Evolutionary conservation across 140 eudicot species (phyloP), one percentile per base, ranked within the genome.

Genomic region (Flaveria floridana): DNA sequence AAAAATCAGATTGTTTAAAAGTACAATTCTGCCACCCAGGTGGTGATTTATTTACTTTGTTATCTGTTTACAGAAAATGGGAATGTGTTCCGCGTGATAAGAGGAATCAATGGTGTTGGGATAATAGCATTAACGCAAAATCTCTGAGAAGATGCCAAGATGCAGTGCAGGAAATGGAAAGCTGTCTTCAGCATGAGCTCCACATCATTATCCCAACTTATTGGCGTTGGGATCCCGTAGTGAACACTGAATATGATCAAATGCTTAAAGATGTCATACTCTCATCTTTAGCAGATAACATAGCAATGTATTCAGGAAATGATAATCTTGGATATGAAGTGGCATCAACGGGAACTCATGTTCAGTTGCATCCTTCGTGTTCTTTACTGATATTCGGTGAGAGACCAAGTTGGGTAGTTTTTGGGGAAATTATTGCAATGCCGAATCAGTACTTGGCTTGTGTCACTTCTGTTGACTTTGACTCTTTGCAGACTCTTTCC

Each of bases 241-340:
- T 23, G 19, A 67, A 59, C 2, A 66, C 89, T 13, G 82, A 82
- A 75, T 84, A 42, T 64, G 96, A 93, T 63, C 61, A 30, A 26
- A 26, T 57, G 19, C 79, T 93, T 65, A 84, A 85, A 71, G 82
- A 76, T 52, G 77, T 89, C 13, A 84, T 93, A 42, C 94, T 93
- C 46, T 82, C 94, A 41, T 78, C 89, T 10, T 76, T 93, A 63
- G 73, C 94, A 1, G 98, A 93, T 63, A 90, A 88, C 64, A 85
- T 88, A 19, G 98, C 98, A 21, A 75, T 90, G 89, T 88, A 84
- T 75, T 86, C 97, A 12, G 98, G 98, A 52, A 84, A 87, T 76
- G 97, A 93, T 79, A 80, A 81, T 68, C 91, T 90, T 55, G 98
- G 98, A 3, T 93, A 93, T 82, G 92, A 88, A 80, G 94, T 90